A percentile compares a stretch with the other conserved stretches of the same genome.
phyloP scores from a whole-genome alignment of 2,329 filamentous ascomycete genomes.

The Cytospora mali region DNA sequence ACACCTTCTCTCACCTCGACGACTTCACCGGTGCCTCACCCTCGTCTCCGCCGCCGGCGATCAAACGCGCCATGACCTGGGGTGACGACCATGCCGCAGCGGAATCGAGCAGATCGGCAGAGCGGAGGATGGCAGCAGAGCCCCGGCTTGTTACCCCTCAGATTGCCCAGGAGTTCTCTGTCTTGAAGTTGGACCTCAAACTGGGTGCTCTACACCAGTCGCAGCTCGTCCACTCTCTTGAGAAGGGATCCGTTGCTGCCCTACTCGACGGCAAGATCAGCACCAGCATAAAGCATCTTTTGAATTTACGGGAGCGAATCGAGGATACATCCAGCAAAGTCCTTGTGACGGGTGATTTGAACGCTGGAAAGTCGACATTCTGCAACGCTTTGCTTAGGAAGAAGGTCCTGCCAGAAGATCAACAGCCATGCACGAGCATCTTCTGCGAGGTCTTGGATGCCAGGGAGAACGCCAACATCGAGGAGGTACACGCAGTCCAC shows the following conservation, averaged over 20 bases:
- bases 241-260: conserved; percentile 88
- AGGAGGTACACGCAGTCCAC: conserved; percentile 95
- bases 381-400: conserved; percentile 94
- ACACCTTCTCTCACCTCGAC: conserved; percentile 63
- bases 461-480: conserved; percentile 84
- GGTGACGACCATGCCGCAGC: conserved; percentile 60
- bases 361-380: conserved; percentile 97
- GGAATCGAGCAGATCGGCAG: conserved; percentile 75
- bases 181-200: conserved; percentile 92
- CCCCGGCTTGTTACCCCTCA: conserved; percentile 88
- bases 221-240: conserved; percentile 90
- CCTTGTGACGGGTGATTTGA: conserved; percentile 90
- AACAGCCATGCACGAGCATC: conserved; percentile 96
- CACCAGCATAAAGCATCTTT: conserved; percentile 88
- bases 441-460: conserved; percentile 97
- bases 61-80: conserved; percentile 74
- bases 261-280: conserved; percentile 92
- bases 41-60: conserved; percentile 33
- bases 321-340: conserved; percentile 98
- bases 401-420: conserved; percentile 93
- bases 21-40: conserved; percentile 45
- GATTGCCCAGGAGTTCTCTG: conserved; percentile 93
- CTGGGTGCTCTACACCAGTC: conserved; percentile 83
- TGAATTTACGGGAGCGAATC: conserved; percentile 85
- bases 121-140: conserved; percentile 63